Evolutionary conservation across 257 asterid genomes (phyloP).

Genomic region (Salvia miltiorrhiza): DNA sequence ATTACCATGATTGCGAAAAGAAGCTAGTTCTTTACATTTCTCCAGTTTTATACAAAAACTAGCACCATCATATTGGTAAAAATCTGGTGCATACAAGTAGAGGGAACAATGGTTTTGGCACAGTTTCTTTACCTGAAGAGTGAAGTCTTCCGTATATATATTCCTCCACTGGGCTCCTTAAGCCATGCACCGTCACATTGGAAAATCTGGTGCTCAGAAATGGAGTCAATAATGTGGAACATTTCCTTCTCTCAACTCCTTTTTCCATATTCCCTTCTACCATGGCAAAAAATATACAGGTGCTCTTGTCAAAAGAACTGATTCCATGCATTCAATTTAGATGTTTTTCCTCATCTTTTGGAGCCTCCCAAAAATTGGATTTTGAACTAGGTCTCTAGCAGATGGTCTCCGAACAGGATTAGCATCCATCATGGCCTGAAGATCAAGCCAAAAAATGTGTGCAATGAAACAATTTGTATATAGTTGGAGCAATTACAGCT

Average conservation of each 20-base stretch:
- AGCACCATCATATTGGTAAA: too few relatives aligned
- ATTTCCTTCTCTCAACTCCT: neutral
- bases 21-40: too few relatives aligned
- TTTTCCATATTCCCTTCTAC: neutral
- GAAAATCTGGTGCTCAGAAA: constrained; percentile 32
- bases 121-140: neutral
- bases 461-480: neutral
- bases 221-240: constrained; percentile 12
- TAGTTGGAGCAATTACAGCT: neutral
- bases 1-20: too few relatives aligned
- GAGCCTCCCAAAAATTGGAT: constrained; percentile 7
- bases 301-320: neutral
- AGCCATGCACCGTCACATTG: constrained; percentile 28
- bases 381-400: constrained; percentile 53
- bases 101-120: too few relatives aligned
- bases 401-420: constrained; percentile 80
- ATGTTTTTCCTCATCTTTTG: neutral
- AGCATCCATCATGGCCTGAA: constrained; percentile 85
- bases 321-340: neutral
- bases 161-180: neutral
- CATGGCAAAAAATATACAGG: neutral
- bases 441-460: neutral
- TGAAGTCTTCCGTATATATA: neutral
- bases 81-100: too few relatives aligned
- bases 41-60: too few relatives aligned